Conservation (phyloP, 495 filamentous ascomycete genomes). For the Annulohypoxylon bovei region DNA sequence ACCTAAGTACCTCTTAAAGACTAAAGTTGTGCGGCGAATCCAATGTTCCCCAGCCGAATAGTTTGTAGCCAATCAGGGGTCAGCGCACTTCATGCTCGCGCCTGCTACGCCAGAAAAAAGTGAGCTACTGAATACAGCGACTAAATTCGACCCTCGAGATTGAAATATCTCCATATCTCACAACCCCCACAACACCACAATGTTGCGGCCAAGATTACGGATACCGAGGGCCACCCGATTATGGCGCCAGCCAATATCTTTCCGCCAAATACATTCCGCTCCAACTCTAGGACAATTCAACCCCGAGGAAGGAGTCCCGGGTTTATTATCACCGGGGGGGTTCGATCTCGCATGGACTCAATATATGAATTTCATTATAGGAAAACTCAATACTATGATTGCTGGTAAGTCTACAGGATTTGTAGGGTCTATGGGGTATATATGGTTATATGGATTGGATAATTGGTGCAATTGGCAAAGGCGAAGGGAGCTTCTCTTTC, state of each 20-base stretch:
- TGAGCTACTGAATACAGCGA: conserved; percentile 12
- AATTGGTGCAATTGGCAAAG: not conserved
- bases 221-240: conserved; percentile 48
- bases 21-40: conserved; percentile 37
- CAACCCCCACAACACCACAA: conserved; percentile 42
- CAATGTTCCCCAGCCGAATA: conserved; percentile 39
- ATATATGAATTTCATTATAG: conserved; percentile 77
- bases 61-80: conserved; percentile 33
- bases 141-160: conserved; percentile 21
- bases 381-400: conserved; percentile 77
- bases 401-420: conserved; percentile 66
- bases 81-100: conserved; percentile 14
- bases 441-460: not conserved
- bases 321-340: conserved; percentile 70
- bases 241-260: conserved; percentile 34
- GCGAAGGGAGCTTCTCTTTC: not conserved
- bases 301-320: conserved; percentile 68
- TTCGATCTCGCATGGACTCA: conserved; percentile 82
- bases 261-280: conserved; percentile 60
- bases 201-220: conserved; percentile 59
- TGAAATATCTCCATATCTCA: conserved; percentile 21
- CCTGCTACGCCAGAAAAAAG: conserved; percentile 35
- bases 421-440: no score
- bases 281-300: conserved; percentile 67
- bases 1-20: not conserved